phyloP scores from a whole-genome alignment of 2,329 filamentous ascomycete genomes.

The Aspergillus sojae region DNA sequence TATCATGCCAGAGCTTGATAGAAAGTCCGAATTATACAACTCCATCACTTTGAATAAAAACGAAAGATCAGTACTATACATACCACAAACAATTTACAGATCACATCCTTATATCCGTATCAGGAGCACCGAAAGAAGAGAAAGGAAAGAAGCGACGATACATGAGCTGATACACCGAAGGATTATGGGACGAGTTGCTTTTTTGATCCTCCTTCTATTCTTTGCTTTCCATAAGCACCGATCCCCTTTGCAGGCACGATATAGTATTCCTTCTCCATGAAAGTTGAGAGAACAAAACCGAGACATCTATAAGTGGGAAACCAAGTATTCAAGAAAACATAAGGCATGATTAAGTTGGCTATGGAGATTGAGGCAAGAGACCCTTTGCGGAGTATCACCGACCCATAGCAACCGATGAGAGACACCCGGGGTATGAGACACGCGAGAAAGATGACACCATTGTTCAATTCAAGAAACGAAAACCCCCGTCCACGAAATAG shows the following conservation, averaged over 20 bases:
- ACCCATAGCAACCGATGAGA: conserved; percentile 30
- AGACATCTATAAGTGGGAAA: conserved; percentile 17
- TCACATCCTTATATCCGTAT: neutral
- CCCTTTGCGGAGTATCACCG: conserved; percentile 25
- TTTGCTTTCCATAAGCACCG: conserved; percentile 10
- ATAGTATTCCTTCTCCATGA: neutral
- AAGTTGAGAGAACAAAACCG: conserved; percentile 8
- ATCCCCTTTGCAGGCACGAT: neutral
- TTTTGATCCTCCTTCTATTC: conserved; percentile 1
- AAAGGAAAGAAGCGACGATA: neutral
- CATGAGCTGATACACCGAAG: neutral
- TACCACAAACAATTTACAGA: neutral
- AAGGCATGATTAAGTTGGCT: conserved; percentile 21
- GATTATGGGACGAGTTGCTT: neutral
- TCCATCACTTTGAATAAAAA: neutral
- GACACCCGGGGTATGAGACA: conserved; percentile 35
- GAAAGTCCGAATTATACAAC: neutral
- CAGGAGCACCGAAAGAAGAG: neutral
- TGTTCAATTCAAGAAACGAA: conserved; percentile 9
- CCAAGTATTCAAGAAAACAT: conserved; percentile 12
- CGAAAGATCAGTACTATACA: neutral
- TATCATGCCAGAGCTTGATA: neutral
- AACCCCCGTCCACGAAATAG: conserved; percentile 18
- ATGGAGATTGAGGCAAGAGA: conserved; percentile 25
- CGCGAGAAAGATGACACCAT: conserved; percentile 15